Percentiles rank a stretch among this genome's conserved stretches.
These are phyloP conservation scores for Mycena citricolor DNA, from an alignment of 1,284 basidiomycete species.

Conservation along the genomic window DNA sequence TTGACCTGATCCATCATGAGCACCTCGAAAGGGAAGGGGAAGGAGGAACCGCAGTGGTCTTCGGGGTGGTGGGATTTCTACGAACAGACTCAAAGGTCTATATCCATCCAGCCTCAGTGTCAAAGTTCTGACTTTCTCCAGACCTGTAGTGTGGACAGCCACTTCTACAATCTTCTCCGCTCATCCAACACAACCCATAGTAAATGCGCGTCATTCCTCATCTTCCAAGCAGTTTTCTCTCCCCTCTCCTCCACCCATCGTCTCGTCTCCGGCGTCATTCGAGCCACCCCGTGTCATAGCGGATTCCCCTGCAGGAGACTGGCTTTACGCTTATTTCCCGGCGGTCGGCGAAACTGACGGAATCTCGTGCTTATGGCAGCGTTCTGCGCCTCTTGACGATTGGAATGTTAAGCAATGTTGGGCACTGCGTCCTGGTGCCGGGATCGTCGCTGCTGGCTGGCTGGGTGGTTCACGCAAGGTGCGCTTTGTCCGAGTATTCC, in stretches of 20 bases:
- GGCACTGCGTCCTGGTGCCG: conserved; percentile 49
- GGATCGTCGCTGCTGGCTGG: conserved; percentile 64
- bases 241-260: conserved; percentile 50
- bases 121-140: conserved; percentile 30
- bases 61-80: conserved; percentile 70
- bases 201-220: conserved; percentile 67
- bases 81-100: conserved; percentile 57
- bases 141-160: conserved; percentile 68
- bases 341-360: conserved; percentile 45
- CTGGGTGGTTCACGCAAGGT: conserved; percentile 61
- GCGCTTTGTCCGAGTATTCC: conserved; percentile 20
- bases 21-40: conserved; percentile 60
- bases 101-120: conserved; percentile 1
- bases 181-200: conserved; percentile 55
- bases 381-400: conserved; percentile 52
- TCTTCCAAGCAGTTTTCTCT: conserved; percentile 64
- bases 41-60: conserved; percentile 54
- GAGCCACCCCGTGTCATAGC: conserved; percentile 63
- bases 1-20: too few species aligned
- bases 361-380: conserved; percentile 65
- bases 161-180: conserved; percentile 68
- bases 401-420: conserved; percentile 65
- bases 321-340: conserved; percentile 76
- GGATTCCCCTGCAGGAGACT: conserved; percentile 55
- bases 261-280: conserved; percentile 46